These are phyloP conservation scores for Exsudoporus frostii DNA, from an alignment of 768 basidiomycete genomes.

Conservation along the genomic window DNA sequence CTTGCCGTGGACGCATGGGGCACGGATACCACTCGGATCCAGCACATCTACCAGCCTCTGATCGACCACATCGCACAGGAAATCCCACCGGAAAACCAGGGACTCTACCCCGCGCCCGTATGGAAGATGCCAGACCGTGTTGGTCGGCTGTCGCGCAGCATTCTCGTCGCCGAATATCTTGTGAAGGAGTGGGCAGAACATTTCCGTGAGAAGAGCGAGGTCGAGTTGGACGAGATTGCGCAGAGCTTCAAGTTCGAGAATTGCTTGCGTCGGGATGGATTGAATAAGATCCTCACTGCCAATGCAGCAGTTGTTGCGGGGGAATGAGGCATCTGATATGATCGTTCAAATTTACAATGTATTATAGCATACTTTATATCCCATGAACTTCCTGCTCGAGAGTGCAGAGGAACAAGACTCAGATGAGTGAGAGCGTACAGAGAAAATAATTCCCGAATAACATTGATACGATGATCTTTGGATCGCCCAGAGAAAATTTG, in stretches of 20 bases:
- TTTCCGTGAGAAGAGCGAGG: conserved; percentile 54
- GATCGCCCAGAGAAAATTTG: not conserved
- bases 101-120: conserved; percentile 60
- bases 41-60: conserved; percentile 61
- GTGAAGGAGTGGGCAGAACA: conserved; percentile 73
- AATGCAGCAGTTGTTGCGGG: conserved; percentile 29
- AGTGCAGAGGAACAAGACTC: not conserved
- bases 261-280: conserved; percentile 63
- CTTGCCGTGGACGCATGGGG: conserved; percentile 81
- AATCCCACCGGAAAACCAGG: conserved; percentile 47
- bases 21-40: conserved; percentile 56
- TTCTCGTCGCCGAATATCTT: conserved; percentile 68
- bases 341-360: not conserved
- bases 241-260: conserved; percentile 68
- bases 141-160: conserved; percentile 59
- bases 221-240: conserved; percentile 71
- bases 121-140: conserved; percentile 59
- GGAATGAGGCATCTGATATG: not conserved
- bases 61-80: conserved; percentile 58
- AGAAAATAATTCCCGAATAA: not conserved
- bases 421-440: not conserved
- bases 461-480: not conserved
- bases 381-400: not conserved
- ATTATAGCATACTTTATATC: not conserved
- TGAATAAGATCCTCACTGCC: conserved; percentile 54